Conservation (phyloP, 2,329 filamentous ascomycete genomes). For the Neoscytalidium dimidiatum region DNA sequence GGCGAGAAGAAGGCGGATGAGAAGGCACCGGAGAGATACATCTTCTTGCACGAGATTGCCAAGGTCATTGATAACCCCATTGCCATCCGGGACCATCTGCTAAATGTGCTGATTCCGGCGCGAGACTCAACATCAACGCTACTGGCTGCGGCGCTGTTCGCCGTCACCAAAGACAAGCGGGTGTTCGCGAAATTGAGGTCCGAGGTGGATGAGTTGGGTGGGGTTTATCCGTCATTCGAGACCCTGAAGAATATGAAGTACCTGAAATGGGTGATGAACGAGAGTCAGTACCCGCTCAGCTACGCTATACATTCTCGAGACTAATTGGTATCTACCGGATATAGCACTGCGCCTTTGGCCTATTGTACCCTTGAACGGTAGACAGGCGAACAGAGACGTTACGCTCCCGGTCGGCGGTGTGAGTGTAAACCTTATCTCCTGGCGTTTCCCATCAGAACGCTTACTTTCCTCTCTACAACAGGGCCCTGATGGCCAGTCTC, state of each 20-base stretch:
- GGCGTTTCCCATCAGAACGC: not conserved
- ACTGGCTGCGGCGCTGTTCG: constrained; percentile 22
- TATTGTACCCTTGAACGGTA: constrained; percentile 32
- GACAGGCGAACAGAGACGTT: constrained; percentile 31
- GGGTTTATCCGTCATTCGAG: constrained; percentile 26
- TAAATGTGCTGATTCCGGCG: constrained; percentile 47
- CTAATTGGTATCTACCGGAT: not conserved
- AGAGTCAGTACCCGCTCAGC: constrained; percentile 23
- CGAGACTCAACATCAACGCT: constrained; percentile 42
- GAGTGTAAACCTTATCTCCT: not conserved
- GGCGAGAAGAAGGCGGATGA: constrained; percentile 18
- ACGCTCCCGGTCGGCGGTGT: constrained; percentile 30
- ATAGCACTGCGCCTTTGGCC: constrained; percentile 31
- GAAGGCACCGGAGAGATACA: constrained; percentile 29
- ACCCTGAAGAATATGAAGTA: constrained; percentile 34
- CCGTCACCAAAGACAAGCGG: constrained; percentile 33
- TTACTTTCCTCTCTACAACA: not conserved
- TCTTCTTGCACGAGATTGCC: constrained; percentile 50
- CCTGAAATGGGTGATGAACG: constrained; percentile 33
- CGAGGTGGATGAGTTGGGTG: constrained; percentile 1
- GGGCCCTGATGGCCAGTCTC: constrained; percentile 28
- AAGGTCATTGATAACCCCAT: constrained; percentile 47
- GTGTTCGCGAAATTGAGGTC: constrained; percentile 47
- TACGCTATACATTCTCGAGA: not conserved
- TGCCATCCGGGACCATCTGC: constrained; percentile 45